Base-by-base conservation (phyloP, 2,329 filamentous ascomycete species). In the Metarhizium humberi region DNA sequence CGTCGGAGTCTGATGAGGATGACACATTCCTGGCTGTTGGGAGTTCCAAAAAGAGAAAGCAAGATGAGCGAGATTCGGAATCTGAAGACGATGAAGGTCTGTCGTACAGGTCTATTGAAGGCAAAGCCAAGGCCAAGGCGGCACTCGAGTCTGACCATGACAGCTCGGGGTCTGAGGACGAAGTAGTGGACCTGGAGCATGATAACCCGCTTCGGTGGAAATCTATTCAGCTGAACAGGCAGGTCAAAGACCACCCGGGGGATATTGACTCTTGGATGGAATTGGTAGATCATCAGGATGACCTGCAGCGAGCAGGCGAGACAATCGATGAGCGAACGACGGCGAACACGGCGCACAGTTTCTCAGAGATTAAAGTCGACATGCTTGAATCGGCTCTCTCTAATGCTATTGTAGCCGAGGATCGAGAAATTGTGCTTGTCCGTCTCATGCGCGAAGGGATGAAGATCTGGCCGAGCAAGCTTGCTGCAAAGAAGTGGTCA, bases 251-350 rank as follows among this genome's bases (percentile, higher is more conserved):
- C 1, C 69, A 81, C 25, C 89, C 91, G 1, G 68, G 77, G 6
- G 81, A 95, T 63, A 75, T 88, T 20, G 73, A 84, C 46, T 77
- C 83, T 18, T 97, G 92, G 92, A 69, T 95, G 16, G 77, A 81
- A 42, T 76, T 96, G n/a, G 86, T 92, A 49, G 73, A 84, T 7
- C 84, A 95, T 58, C 92, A 97, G 70, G 84, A 90, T 58, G 68
- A 71, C 2, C 75, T 95, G 55, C 72, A 92, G 46, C 73, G 73
- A 52, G 72, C 75, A 29, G 75, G 75, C 30, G 71, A 76, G 25
- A 70, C 69, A 47, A 66, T 64, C 57, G 73, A 72, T 64, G 76
- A 66, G 46, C 75, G 70, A 43, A 68, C 64, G 34, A 84, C 82
- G 0, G 73, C 75, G 32, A 81, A 84, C 3, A 87, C 94, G 64